Percentiles rank a stretch among this genome's conserved stretches.
These are phyloP conservation scores for Tuber calosporum DNA, from an alignment of 495 filamentous ascomycete species.

Conservation along the genomic window DNA sequence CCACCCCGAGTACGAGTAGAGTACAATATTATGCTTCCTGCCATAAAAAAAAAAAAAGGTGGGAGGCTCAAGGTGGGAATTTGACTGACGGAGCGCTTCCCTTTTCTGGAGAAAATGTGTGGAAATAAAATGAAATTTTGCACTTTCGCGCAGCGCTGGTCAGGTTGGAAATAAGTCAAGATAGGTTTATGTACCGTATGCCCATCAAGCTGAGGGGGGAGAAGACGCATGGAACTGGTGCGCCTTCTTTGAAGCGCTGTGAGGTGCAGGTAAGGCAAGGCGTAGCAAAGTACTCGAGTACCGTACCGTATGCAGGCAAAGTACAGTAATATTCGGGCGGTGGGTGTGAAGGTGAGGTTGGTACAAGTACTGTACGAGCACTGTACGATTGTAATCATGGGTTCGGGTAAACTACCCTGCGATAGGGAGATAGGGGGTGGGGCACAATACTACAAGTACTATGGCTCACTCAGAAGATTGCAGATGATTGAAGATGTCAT, in stretches of 20 bases:
- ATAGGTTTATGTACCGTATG: background rate
- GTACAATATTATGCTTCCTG: no score
- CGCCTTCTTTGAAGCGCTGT: constrained; percentile 1
- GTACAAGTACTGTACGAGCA: background rate
- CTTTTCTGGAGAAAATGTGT: no score
- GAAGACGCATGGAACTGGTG: constrained; percentile 3
- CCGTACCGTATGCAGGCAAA: background rate
- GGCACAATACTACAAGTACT: background rate
- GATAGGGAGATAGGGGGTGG: background rate
- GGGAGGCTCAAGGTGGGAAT: no score
- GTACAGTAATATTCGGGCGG: background rate
- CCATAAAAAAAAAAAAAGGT: no score
- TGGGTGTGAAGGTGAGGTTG: background rate
- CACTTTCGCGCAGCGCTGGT: background rate
- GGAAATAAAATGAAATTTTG: no score
- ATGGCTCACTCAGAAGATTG: background rate
- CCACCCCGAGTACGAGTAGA: no score
- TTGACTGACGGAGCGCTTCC: no score
- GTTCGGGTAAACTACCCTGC: background rate
- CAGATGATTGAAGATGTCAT: background rate
- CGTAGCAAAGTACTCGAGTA: background rate
- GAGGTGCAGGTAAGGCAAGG: background rate
- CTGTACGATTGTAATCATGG: background rate
- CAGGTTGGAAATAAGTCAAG: background rate
- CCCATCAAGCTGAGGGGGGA: background rate